Evolutionary conservation across 257 asterid genomes (phyloP).

Genomic region (Solanum chilense): DNA sequence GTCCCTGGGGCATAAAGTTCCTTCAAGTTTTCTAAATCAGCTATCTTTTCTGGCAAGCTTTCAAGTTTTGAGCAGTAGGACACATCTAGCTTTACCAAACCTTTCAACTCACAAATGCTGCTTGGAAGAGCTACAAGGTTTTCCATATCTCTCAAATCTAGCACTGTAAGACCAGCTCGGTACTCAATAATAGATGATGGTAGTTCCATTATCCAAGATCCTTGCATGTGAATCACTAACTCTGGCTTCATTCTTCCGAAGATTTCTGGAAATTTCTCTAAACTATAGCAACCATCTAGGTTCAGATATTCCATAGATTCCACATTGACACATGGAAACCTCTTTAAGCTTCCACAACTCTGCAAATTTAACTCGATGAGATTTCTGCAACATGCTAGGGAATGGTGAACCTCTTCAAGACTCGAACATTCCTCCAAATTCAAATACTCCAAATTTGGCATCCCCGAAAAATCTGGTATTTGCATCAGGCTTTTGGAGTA

Average conservation of each 20-base stretch:
- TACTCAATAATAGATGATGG: neutral
- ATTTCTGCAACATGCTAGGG: neutral
- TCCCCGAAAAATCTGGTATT: neutral
- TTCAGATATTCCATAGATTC: neutral
- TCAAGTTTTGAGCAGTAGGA: neutral
- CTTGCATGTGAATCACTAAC: neutral
- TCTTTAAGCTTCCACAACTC: fast-evolving
- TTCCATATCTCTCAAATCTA: neutral
- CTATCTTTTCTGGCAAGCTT: neutral
- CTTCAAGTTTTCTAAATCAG: neutral
- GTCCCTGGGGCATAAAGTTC: neutral
- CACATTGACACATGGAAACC: neutral
- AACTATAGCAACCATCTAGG: neutral
- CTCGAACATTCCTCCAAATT: fast-evolving
- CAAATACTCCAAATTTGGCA: neutral
- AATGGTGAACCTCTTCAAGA: neutral
- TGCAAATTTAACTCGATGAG: fast-evolving
- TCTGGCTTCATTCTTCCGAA: neutral
- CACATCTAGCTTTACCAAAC: neutral
- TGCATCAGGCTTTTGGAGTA: fast-evolving
- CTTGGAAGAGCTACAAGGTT: neutral
- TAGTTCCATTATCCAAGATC: neutral
- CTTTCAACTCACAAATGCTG: neutral
- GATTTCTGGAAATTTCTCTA: neutral
- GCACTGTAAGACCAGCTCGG: neutral